Evolutionary conservation across 371 early-diverging fungal genomes (phyloP).

Genomic region (Mucor piriformis): DNA sequence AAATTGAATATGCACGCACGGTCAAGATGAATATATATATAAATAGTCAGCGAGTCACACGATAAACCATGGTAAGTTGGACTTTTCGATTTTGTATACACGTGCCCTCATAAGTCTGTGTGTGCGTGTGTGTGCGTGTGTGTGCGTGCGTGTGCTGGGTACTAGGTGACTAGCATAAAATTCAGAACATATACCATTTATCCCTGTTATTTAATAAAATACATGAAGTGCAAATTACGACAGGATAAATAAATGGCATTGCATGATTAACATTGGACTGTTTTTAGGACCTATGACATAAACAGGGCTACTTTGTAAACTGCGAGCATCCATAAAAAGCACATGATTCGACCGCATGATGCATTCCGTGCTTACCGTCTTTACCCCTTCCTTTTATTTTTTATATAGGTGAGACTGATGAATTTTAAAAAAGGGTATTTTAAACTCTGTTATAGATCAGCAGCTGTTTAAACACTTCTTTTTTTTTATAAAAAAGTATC

Average conservation of each 20-base stretch:
- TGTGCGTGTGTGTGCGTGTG: neutral
- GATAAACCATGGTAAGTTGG: neutral
- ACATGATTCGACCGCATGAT: conserved; percentile 16
- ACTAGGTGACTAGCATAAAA: neutral
- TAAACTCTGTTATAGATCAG: neutral
- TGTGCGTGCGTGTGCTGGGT: neutral
- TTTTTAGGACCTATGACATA: conserved; percentile 10
- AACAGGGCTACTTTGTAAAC: neutral
- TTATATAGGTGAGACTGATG: neutral
- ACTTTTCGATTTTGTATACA: neutral
- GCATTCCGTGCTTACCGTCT: neutral
- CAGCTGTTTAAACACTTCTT: too few species aligned
- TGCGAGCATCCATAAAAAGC: neutral
- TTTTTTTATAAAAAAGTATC: neutral
- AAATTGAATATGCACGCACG: neutral
- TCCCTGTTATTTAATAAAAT: neutral
- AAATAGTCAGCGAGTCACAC: neutral
- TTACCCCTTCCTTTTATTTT: neutral
- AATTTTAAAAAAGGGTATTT: neutral
- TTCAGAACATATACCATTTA: neutral
- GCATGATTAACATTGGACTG: conserved; percentile 1
- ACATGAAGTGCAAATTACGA: neutral
- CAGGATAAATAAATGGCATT: neutral
- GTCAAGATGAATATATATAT: conserved; percentile 6
- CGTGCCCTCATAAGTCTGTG: conserved; percentile 3